A percentile compares a stretch with the other conserved stretches of the same genome.
These are phyloP conservation scores for Colletotrichum sojae DNA, from an alignment of 2,329 filamentous ascomycete genomes.

Conservation along the genomic window DNA sequence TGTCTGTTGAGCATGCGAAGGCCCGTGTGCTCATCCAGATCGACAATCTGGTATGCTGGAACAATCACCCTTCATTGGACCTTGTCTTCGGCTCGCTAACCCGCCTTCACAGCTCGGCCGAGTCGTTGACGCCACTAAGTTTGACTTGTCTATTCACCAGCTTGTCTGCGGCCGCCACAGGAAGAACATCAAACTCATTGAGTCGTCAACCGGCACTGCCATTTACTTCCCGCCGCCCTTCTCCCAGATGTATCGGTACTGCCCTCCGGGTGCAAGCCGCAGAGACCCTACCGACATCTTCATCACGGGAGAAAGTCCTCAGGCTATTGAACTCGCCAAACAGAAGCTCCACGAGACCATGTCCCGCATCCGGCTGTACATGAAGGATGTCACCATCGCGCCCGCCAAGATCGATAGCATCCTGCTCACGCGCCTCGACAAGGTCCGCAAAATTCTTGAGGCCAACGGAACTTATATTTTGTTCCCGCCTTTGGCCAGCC, in stretches of 20 bases:
- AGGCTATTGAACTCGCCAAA: slow-evolving; percentile 90
- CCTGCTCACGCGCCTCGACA: slow-evolving; percentile 90
- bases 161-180: slow-evolving; percentile 93
- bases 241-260: slow-evolving; percentile 91
- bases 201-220: slow-evolving; percentile 93
- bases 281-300: slow-evolving; percentile 92
- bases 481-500: slow-evolving; percentile 88
- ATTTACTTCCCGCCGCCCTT: slow-evolving; percentile 99
- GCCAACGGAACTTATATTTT: slow-evolving; percentile 95
- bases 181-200: slow-evolving; percentile 98
- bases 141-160: slow-evolving; percentile 91
- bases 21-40: slow-evolving; percentile 97
- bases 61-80: not conserved
- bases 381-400: slow-evolving; percentile 93
- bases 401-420: slow-evolving; percentile 96
- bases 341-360: slow-evolving; percentile 91
- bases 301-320: slow-evolving; percentile 90
- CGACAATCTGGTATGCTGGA: slow-evolving; percentile 81
- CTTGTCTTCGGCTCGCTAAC: slow-evolving; percentile 31
- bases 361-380: slow-evolving; percentile 82
- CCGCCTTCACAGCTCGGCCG: slow-evolving; percentile 71
- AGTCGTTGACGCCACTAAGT: slow-evolving; percentile 82
- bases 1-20: slow-evolving; percentile 97
- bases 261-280: slow-evolving; percentile 83
- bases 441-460: slow-evolving; percentile 98